A percentile compares a stretch with the other conserved stretches of the same genome.
Conservation (phyloP, 2,329 filamentous ascomycete species). For the Rhinocladiella mackenziei region DNA sequence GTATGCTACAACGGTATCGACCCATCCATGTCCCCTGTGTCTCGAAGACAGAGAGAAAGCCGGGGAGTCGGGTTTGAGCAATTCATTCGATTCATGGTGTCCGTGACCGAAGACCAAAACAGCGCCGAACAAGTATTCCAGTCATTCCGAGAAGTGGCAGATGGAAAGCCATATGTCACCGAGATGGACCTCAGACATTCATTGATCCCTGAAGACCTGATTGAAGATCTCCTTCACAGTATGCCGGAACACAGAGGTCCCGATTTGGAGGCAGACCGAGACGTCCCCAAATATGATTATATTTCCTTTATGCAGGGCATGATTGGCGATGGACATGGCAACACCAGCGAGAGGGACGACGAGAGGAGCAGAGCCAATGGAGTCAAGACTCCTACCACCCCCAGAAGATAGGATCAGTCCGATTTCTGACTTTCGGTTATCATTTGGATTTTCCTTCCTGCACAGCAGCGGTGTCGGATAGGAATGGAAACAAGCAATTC, state of each 20-base stretch:
- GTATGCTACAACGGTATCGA: slow-evolving; percentile 54
- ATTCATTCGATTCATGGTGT: slow-evolving; percentile 99
- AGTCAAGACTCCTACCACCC: slow-evolving; percentile 21
- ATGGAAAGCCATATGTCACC: slow-evolving; percentile 97
- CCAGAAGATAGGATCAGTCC: slow-evolving; percentile 8
- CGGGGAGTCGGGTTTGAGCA: slow-evolving; percentile 89
- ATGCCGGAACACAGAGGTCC: slow-evolving; percentile 83
- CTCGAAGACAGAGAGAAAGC: slow-evolving; percentile 28
- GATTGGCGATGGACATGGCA: slow-evolving; percentile 46
- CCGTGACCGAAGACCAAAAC: slow-evolving; percentile 97
- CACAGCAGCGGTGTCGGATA: slow-evolving; percentile 5
- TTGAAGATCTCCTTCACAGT: slow-evolving; percentile 81
- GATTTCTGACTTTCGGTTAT: slow-evolving; percentile 1
- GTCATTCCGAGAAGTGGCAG: slow-evolving; percentile 93
- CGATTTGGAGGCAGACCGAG: slow-evolving; percentile 78
- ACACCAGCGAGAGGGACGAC: slow-evolving; percentile 4
- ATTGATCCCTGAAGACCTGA: slow-evolving; percentile 93
- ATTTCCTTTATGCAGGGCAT: slow-evolving; percentile 94
- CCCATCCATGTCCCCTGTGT: slow-evolving; percentile 38
- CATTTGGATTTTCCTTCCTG: slow-evolving; percentile 1
- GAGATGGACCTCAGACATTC: slow-evolving; percentile 95
- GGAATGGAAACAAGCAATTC: too few relatives aligned
- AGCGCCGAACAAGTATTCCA: slow-evolving; percentile 98
- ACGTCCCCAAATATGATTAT: slow-evolving; percentile 88
- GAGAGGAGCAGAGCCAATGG: slow-evolving; percentile 19